Conservation (phyloP, 2,329 filamentous ascomycete genomes). For the Phaeoacremonium minimum region DNA sequence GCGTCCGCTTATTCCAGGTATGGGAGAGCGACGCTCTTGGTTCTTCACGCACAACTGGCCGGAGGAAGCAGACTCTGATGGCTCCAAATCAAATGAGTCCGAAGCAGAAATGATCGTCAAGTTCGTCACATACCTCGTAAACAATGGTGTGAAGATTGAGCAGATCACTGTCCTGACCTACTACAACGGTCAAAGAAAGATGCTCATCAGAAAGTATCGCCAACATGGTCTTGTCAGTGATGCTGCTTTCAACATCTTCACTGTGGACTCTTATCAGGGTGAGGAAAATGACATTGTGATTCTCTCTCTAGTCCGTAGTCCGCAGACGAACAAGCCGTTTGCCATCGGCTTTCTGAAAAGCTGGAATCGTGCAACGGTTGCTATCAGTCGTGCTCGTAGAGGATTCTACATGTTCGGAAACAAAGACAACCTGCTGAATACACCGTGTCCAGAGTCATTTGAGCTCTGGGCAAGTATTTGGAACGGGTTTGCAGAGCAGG, state of each 20-base stretch:
- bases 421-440: slow-evolving; percentile 45
- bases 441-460: slow-evolving; percentile 31
- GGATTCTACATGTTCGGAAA: slow-evolving; percentile 88
- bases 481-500: slow-evolving; percentile 38
- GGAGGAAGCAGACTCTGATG: slow-evolving; percentile 59
- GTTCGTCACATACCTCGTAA: slow-evolving; percentile 67
- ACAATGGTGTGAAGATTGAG: slow-evolving; percentile 55
- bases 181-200: slow-evolving; percentile 77
- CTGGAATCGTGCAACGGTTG: slow-evolving; percentile 52
- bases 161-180: slow-evolving; percentile 81
- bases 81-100: slow-evolving; percentile 62
- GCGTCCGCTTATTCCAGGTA: slow-evolving; percentile 39
- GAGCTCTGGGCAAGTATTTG: slow-evolving; percentile 43
- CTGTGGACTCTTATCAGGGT: slow-evolving; percentile 86
- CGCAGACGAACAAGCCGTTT: slow-evolving; percentile 30
- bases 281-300: slow-evolving; percentile 85
- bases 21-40: slow-evolving; percentile 28
- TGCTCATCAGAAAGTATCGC: slow-evolving; percentile 48
- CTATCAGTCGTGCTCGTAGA: slow-evolving; percentile 64
- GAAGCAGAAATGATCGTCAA: slow-evolving; percentile 75
- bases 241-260: slow-evolving; percentile 58
- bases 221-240: slow-evolving; percentile 19
- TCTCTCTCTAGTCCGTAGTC: slow-evolving; percentile 75
- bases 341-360: slow-evolving; percentile 71
- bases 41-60: slow-evolving; percentile 51